phyloP scores from a whole-genome alignment of 495 filamentous ascomycete species.

The Chlorociboria aeruginascens region DNA sequence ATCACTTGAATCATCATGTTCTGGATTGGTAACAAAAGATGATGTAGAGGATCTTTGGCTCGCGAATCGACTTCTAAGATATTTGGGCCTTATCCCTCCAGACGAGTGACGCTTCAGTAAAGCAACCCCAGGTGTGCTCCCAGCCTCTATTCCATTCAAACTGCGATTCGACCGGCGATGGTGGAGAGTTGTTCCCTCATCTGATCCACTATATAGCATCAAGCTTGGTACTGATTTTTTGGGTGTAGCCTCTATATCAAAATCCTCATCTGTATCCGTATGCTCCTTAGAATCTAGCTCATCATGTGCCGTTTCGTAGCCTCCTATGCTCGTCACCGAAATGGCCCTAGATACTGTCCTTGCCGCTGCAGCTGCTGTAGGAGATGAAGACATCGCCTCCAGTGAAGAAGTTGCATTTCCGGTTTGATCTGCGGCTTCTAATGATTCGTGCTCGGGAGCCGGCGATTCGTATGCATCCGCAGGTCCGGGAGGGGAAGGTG shows the following conservation, averaged over 20 bases:
- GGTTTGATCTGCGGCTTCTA: conserved; percentile 15
- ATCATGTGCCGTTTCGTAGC: conserved; percentile 8
- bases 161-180: conserved; percentile 22
- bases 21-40: conserved; percentile 49
- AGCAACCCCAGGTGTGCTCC: conserved; percentile 20
- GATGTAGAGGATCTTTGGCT: conserved; percentile 71
- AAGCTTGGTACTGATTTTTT: conserved; percentile 26
- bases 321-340: conserved; percentile 30
- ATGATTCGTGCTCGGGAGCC: conserved; percentile 6
- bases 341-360: conserved; percentile 41
- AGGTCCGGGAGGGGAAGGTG: conserved; percentile 28
- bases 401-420: conserved; percentile 44
- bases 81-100: conserved; percentile 47
- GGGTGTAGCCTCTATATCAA: conserved; percentile 23
- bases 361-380: conserved; percentile 50
- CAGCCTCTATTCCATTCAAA: conserved; percentile 16
- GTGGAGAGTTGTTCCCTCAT: conserved; percentile 29
- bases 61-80: conserved; percentile 58
- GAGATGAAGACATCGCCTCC: conserved; percentile 53
- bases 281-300: background rate
- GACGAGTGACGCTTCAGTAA: conserved; percentile 21
- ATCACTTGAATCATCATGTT: conserved; percentile 49
- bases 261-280: conserved; percentile 16
- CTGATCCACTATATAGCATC: conserved; percentile 23
- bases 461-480: conserved; percentile 15